Evolutionary conservation across 1,139 yeast genomes (phyloP).

Genomic region (Taphrina sp.): DNA sequence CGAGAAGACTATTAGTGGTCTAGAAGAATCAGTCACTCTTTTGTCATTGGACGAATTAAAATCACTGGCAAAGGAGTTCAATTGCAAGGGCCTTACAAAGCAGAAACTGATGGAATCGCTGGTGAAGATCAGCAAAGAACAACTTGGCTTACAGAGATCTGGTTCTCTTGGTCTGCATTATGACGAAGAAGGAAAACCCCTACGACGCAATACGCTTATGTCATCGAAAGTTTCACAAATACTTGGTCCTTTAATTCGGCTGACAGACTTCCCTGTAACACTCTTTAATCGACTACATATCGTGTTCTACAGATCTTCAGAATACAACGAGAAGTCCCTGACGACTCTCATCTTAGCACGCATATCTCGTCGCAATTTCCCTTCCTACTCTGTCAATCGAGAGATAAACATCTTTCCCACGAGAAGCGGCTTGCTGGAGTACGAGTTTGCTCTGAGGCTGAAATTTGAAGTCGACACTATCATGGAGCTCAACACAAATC

Average conservation of each 20-base stretch:
- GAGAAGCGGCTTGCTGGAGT: conserved; percentile 34
- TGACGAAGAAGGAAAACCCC: conserved; percentile 33
- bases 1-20: background rate
- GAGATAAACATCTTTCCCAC: conserved; percentile 35
- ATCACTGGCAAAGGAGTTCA: conserved; percentile 31
- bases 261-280: conserved; percentile 15
- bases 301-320: conserved; percentile 36
- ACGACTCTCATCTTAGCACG: conserved; percentile 36
- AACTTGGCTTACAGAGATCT: conserved; percentile 33
- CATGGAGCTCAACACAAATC: conserved; percentile 24
- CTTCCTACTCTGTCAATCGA: conserved; percentile 35
- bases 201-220: conserved; percentile 24
- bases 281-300: conserved; percentile 37
- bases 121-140: conserved; percentile 32
- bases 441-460: conserved; percentile 32
- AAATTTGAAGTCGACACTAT: conserved; percentile 26
- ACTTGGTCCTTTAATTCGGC: conserved; percentile 34
- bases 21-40: conserved; percentile 34
- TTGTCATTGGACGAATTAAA: conserved; percentile 37
- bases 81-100: conserved; percentile 33
- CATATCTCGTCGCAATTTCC: conserved; percentile 35
- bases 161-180: conserved; percentile 34
- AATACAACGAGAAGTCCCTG: conserved; percentile 35
- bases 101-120: conserved; percentile 32
- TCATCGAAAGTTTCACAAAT: conserved; percentile 26